Conservation (phyloP, 2,329 filamentous ascomycete genomes). For the Venturia nashicola region DNA sequence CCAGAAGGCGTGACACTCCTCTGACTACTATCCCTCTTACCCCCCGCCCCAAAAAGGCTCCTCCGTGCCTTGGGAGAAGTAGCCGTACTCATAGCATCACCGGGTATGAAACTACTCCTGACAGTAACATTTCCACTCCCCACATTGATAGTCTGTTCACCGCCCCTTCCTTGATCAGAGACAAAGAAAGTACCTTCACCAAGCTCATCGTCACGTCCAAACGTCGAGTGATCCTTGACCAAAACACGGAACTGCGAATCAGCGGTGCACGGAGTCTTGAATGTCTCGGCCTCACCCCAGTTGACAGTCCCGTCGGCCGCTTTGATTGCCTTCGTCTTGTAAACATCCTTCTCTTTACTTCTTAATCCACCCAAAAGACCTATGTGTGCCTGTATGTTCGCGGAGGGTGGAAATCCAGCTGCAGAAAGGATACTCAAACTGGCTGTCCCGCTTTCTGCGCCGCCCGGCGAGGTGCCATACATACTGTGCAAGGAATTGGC, state of each 20-base stretch:
- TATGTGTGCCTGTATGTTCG: conserved; percentile 69
- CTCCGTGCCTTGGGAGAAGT: conserved; percentile 26
- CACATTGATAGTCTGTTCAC: conserved; percentile 62
- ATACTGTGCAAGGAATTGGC: conserved; percentile 27
- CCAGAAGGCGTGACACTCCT: conserved; percentile 10
- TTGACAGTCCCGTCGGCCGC: conserved; percentile 49
- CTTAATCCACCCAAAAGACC: conserved; percentile 55
- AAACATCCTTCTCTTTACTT: conserved; percentile 52
- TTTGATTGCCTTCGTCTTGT: conserved; percentile 90
- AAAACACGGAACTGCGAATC: conserved; percentile 79
- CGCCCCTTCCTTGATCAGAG: conserved; percentile 58
- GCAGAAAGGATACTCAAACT: conserved; percentile 71
- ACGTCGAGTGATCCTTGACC: conserved; percentile 74
- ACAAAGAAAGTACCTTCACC: conserved; percentile 85
- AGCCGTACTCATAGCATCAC: conserved; percentile 32
- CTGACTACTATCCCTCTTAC: conserved; percentile 17
- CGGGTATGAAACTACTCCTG: conserved; percentile 56
- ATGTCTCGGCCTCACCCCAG: conserved; percentile 60
- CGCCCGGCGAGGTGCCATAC: conserved; percentile 26
- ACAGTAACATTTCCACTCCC: conserved; percentile 62
- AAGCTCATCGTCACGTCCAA: conserved; percentile 70
- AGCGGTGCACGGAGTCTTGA: conserved; percentile 64
- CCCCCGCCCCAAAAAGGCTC: conserved; percentile 30
- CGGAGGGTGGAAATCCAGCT: conserved; percentile 59
- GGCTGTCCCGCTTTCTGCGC: conserved; percentile 58